Conservation (phyloP, 495 filamentous ascomycete genomes). For the Tuber calosporum region DNA sequence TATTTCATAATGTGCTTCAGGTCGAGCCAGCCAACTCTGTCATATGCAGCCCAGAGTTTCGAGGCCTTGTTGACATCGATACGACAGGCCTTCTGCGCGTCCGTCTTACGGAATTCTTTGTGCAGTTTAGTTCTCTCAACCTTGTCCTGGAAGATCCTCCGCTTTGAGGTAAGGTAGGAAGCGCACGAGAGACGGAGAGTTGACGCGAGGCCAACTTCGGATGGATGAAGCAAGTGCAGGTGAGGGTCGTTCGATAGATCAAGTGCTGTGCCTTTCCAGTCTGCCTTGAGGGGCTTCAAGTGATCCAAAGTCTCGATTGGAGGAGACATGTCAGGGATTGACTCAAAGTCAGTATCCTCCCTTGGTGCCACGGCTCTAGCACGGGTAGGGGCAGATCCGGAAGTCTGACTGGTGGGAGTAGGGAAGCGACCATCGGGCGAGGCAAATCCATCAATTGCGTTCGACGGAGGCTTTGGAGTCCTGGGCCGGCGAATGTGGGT, state of each 20-base stretch:
- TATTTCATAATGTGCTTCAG: conserved; percentile 12
- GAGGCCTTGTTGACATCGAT: conserved; percentile 99
- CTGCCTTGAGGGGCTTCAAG: conserved; percentile 65
- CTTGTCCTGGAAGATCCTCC: conserved; percentile 78
- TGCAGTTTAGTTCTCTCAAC: conserved; percentile 59
- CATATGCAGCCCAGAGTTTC: conserved; percentile 86
- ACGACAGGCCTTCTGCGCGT: conserved; percentile 92
- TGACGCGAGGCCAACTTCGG: conserved; percentile 70
- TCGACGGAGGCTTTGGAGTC: conserved; percentile 29
- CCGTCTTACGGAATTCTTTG: conserved; percentile 95
- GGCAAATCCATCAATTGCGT: conserved; percentile 35
- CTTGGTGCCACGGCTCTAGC: conserved; percentile 49
- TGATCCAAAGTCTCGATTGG: conserved; percentile 58
- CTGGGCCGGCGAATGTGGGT: conserved; percentile 24
- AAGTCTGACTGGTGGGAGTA: conserved; percentile 33
- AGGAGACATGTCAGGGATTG: conserved; percentile 71
- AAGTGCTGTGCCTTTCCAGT: conserved; percentile 77
- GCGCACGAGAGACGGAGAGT: conserved; percentile 79
- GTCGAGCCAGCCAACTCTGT: conserved; percentile 83
- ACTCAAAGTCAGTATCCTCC: conserved; percentile 80
- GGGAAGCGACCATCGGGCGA: conserved; percentile 31
- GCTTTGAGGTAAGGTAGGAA: conserved; percentile 90
- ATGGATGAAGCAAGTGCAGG: conserved; percentile 64
- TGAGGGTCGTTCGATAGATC: conserved; percentile 76
- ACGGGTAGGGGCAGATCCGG: conserved; percentile 27